Evolutionary conservation across 2,329 filamentous ascomycete species (phyloP), one percentile per base, ranked within the genome.

Genomic region (Pseudopithomyces chartarum): DNA sequence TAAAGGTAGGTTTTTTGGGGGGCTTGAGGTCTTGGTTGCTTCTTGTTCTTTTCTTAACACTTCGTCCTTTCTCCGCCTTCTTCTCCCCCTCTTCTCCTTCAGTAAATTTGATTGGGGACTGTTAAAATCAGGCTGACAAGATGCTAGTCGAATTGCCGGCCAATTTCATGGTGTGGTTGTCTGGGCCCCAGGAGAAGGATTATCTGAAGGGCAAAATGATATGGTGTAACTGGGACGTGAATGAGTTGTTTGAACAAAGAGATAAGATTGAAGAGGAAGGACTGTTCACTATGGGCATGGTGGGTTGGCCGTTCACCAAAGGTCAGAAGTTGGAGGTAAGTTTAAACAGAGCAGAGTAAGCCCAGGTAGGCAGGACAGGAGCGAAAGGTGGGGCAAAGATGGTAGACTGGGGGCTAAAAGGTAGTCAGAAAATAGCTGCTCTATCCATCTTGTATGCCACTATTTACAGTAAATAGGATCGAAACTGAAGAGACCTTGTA

Each of bases 141-240:
- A 43, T 17, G 15, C 6, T 10, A 56, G 47, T 45, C 6, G 32
- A 38, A 33, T 33, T 56, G 23, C 34, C 58, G 15, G 58, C 58
- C 3, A 23, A 54, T 20, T 63, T 63, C 51, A 23, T 56, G 22
- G 36, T 63, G 34, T 61, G 59, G 58, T 26, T 55, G 17, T 17
- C 29, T 17, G 32, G 46, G n/a, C 43, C 32, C 6, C 47, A 54
- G 6, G 45, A 59, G 36, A 53, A 39, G 36, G 32, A 43, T 23
- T 61, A 52, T n/a, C 8, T 56, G 0, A 45, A 33, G 10, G 61
- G 61, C 1, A 61, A 38, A 36, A 52, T 55, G 20, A 23, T 59
- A 8, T 61, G 50, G 46, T 47, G 22, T 22, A 67, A 58, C 13
- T 70, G 65, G 68, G 65, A 70, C 54, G 64, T 70, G 45, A 44